phyloP scores from a whole-genome alignment of 2,329 filamentous ascomycete species.

The Fusarium floridanum region DNA sequence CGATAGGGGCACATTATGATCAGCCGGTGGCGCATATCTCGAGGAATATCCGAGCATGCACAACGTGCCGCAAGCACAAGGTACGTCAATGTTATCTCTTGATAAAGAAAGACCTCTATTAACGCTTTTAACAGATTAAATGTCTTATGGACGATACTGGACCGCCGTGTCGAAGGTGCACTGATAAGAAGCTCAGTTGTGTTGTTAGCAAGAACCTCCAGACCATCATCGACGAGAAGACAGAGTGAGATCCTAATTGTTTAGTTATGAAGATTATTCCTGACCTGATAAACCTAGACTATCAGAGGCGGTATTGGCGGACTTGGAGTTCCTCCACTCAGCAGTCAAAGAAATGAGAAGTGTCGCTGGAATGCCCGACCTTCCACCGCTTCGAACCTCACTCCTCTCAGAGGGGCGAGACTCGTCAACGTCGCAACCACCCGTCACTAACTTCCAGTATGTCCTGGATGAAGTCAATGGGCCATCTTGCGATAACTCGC shows the following conservation, averaged over 20 bases:
- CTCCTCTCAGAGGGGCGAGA: background rate
- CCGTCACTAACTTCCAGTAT: background rate
- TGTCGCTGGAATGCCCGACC: slow-evolving; percentile 4
- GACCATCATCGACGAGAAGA: slow-evolving; percentile 54
- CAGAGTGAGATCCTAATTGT: slow-evolving; percentile 43
- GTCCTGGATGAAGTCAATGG: slow-evolving; percentile 38
- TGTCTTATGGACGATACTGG: slow-evolving; percentile 54
- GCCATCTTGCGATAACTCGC: slow-evolving; percentile 35
- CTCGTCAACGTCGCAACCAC: background rate
- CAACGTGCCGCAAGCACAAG: slow-evolving; percentile 53
- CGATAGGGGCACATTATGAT: slow-evolving; percentile 1
- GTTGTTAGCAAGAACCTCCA: slow-evolving; percentile 56
- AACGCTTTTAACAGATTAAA: slow-evolving; percentile 47
- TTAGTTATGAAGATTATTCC: background rate
- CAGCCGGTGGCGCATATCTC: slow-evolving; percentile 45
- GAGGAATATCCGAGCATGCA: slow-evolving; percentile 52
- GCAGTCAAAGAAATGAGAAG: slow-evolving; percentile 17
- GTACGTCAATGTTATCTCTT: slow-evolving; percentile 21
- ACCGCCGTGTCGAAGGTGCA: slow-evolving; percentile 53
- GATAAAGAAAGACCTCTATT: background rate
- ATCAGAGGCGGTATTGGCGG: slow-evolving; percentile 25
- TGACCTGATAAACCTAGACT: background rate
- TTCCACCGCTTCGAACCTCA: slow-evolving; percentile 9
- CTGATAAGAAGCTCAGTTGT: slow-evolving; percentile 50
- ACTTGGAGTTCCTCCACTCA: slow-evolving; percentile 12